These are phyloP conservation scores for Saccharomycopsis fibuligera DNA, from an alignment of 805 yeast genomes.

Conservation along the genomic window DNA sequence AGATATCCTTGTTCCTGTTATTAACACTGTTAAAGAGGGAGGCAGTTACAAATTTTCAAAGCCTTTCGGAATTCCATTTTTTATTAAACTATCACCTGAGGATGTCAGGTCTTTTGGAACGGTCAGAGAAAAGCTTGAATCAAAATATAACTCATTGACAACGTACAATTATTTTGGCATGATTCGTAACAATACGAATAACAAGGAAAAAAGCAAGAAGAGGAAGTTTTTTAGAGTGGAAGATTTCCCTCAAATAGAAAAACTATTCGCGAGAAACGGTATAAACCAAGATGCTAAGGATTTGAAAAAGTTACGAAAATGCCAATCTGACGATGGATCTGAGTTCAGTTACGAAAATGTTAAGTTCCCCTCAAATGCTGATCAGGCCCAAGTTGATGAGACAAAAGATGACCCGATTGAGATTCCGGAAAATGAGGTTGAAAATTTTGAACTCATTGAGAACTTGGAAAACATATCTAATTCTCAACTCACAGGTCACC, in stretches of 20 bases:
- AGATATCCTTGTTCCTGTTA: conserved; percentile 56
- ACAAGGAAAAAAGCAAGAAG: conserved; percentile 3
- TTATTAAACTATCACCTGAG: conserved; percentile 47
- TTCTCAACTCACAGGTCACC: neutral
- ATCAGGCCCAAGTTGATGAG: neutral
- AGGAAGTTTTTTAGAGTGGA: conserved; percentile 24
- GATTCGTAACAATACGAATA: conserved; percentile 20
- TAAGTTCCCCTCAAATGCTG: neutral
- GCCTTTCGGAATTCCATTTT: conserved; percentile 72
- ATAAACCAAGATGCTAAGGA: neutral
- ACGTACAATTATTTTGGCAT: conserved; percentile 35
- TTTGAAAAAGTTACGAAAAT: conserved; percentile 2
- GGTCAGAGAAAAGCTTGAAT: conserved; percentile 52
- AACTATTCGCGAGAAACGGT: conserved; percentile 9
- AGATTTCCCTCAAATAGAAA: conserved; percentile 18
- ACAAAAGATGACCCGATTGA: neutral
- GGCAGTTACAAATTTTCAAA: conserved; percentile 32
- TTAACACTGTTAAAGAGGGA: conserved; percentile 33
- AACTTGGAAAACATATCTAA: neutral
- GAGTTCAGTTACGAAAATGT: neutral
- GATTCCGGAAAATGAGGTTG: neutral
- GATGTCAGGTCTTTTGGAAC: conserved; percentile 52
- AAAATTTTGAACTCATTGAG: neutral
- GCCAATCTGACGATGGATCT: neutral
- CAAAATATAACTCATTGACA: conserved; percentile 40